phyloP scores from a whole-genome alignment of 1,284 basidiomycete genomes.

The Ceratobasidium sp. region DNA sequence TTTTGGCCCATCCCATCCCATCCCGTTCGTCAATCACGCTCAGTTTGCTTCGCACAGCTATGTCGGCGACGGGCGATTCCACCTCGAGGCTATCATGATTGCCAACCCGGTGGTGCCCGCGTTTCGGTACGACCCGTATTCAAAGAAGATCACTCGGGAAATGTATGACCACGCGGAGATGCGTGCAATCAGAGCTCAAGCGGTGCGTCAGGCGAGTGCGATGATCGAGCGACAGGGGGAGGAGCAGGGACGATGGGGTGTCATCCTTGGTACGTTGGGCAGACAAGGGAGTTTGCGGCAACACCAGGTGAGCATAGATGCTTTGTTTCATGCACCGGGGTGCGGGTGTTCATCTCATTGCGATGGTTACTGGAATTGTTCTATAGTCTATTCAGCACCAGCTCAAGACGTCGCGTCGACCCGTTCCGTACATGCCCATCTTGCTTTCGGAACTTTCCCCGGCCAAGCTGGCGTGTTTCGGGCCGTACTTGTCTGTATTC shows the following conservation, averaged over 20 bases:
- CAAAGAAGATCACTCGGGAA: conserved; percentile 95
- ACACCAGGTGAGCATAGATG: conserved; percentile 62
- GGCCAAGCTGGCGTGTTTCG: conserved; percentile 87
- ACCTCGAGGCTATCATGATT: conserved; percentile 99
- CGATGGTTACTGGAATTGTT: conserved; percentile 22
- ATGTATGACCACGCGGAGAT: conserved; percentile 91
- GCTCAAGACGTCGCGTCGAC: conserved; percentile 59
- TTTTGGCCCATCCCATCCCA: no score
- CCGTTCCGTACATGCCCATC: conserved; percentile 83
- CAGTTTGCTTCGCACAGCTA: conserved; percentile 67
- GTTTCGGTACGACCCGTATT: conserved; percentile 98
- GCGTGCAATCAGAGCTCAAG: conserved; percentile 76
- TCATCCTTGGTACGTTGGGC: conserved; percentile 95
- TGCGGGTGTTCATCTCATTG: no score
- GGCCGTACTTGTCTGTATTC: conserved; percentile 79
- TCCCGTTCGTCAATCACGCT: not conserved
- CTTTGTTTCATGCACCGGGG: not conserved
- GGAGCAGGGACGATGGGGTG: conserved; percentile 72
- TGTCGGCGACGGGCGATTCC: conserved; percentile 97
- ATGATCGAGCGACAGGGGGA: conserved; percentile 56
- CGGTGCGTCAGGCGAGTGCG: conserved; percentile 74
- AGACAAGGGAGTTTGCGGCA: conserved; percentile 93
- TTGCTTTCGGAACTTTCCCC: conserved; percentile 96
- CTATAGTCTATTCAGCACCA: conserved; percentile 78
- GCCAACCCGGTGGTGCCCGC: conserved; percentile 96